These are phyloP conservation scores for Quercus suber DNA, from an alignment of 306 rosid species.

Conservation along the genomic window DNA sequence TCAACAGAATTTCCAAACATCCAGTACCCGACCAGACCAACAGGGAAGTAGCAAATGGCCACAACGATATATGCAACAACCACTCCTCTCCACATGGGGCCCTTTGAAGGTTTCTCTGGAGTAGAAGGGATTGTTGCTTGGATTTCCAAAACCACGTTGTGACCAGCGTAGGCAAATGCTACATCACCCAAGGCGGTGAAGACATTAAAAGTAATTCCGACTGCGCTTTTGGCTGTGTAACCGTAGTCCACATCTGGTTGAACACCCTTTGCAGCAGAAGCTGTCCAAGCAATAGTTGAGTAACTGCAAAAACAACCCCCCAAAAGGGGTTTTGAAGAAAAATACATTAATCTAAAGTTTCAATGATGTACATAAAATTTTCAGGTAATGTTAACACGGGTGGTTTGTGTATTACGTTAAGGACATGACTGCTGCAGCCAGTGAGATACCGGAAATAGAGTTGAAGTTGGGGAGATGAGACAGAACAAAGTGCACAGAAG, in stretches of 20 bases:
- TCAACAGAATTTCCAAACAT: conserved; percentile 47
- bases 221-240: conserved; percentile 9
- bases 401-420: conserved; percentile 30
- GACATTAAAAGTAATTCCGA: conserved; percentile 45
- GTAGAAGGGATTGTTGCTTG: conserved; percentile 92
- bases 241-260: conserved; percentile 42
- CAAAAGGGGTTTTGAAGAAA: neutral
- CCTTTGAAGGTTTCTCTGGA: conserved; percentile 70
- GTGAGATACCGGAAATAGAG: conserved; percentile 60
- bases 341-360: neutral
- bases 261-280: conserved; percentile 44
- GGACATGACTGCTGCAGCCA: conserved; percentile 80
- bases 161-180: conserved; percentile 90
- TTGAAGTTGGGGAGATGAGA: conserved; percentile 77
- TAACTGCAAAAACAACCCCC: conserved; percentile 36
- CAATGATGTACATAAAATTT: neutral
- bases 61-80: conserved; percentile 64
- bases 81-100: conserved; percentile 88
- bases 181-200: conserved; percentile 68
- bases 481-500: conserved; percentile 51
- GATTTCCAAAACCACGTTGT: conserved; percentile 84
- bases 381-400: neutral
- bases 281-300: conserved; percentile 78
- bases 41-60: conserved; percentile 76
- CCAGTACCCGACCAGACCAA: conserved; percentile 63